phyloP scores from a whole-genome alignment of 2,329 filamentous ascomycete genomes.

The Colletotrichum zoysiae region DNA sequence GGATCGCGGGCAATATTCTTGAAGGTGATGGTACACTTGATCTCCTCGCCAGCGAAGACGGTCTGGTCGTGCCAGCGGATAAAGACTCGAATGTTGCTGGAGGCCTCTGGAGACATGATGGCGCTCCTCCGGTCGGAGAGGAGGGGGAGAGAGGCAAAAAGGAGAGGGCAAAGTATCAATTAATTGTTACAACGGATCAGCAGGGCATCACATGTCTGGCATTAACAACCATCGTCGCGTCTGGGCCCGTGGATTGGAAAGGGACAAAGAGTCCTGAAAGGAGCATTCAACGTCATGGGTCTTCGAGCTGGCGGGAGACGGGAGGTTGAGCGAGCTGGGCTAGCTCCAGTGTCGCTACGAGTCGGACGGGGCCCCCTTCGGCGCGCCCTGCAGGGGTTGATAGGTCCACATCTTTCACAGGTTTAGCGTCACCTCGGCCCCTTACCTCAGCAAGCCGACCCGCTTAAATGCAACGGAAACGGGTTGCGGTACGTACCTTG shows the following conservation, averaged over 20 bases:
- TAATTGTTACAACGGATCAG: slow-evolving; percentile 27
- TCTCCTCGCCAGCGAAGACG: slow-evolving; percentile 95
- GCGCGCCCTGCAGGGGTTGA: slow-evolving; percentile 37
- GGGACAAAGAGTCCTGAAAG: slow-evolving; percentile 39
- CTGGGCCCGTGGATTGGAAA: slow-evolving; percentile 18
- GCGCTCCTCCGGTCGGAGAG: slow-evolving; percentile 40
- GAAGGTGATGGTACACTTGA: slow-evolving; percentile 96
- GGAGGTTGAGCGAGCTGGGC: slow-evolving; percentile 40
- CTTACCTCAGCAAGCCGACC: slow-evolving; percentile 35
- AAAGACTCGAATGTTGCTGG: slow-evolving; percentile 89
- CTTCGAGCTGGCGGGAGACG: slow-evolving; percentile 37
- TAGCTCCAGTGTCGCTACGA: slow-evolving; percentile 39
- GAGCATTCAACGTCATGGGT: slow-evolving; percentile 41
- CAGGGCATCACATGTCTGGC: slow-evolving; percentile 37
- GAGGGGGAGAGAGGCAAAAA: slow-evolving; percentile 4
- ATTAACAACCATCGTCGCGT: slow-evolving; percentile 40
- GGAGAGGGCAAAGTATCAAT: slow-evolving; percentile 12
- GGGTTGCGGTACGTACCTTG: slow-evolving; percentile 17
- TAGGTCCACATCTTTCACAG: slow-evolving; percentile 30
- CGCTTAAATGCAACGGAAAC: slow-evolving; percentile 7
- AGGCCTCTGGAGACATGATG: slow-evolving; percentile 63
- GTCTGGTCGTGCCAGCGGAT: slow-evolving; percentile 95
- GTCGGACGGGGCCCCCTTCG: slow-evolving; percentile 35
- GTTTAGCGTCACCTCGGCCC: slow-evolving; percentile 29
- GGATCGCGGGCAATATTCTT: slow-evolving; percentile 78